phyloP scores from a whole-genome alignment of 768 basidiomycete genomes.

The Suillus clintonianus region DNA sequence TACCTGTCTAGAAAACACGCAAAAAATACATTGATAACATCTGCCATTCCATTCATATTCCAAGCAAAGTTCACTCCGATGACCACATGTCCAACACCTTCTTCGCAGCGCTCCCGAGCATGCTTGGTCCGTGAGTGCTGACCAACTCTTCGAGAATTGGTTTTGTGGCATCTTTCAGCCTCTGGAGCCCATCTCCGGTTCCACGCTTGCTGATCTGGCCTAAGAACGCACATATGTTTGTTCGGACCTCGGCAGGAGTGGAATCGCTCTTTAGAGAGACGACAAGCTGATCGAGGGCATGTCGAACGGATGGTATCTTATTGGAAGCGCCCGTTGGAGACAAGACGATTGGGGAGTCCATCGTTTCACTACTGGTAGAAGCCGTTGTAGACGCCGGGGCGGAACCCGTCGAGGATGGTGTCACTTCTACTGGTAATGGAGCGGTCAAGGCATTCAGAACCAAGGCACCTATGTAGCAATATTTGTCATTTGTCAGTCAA shows the following conservation, averaged over 20 bases:
- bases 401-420: constrained; percentile 32
- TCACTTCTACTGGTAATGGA: constrained; percentile 46
- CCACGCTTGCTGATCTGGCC: constrained; percentile 60
- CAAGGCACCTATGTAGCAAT: constrained; percentile 47
- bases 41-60: no score
- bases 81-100: no score
- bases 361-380: constrained; percentile 43
- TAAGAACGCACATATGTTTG: constrained; percentile 75
- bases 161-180: constrained; percentile 51
- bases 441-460: constrained; percentile 62
- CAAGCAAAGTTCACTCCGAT: no score
- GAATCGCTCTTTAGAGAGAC: constrained; percentile 55
- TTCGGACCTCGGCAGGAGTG: constrained; percentile 71
- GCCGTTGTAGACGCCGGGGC: constrained; percentile 39
- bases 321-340: constrained; percentile 40
- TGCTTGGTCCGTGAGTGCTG: constrained; percentile 33
- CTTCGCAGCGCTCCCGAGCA: constrained; percentile 35
- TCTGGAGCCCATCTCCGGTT: constrained; percentile 46
- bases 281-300: constrained; percentile 69
- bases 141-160: constrained; percentile 55
- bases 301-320: constrained; percentile 47
- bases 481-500: constrained; percentile 1
- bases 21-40: no score
- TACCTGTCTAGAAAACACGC: no score
- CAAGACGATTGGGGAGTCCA: constrained; percentile 48